Evolutionary conservation across 1,139 yeast genomes (phyloP).

Genomic region (Pichia sp.): DNA sequence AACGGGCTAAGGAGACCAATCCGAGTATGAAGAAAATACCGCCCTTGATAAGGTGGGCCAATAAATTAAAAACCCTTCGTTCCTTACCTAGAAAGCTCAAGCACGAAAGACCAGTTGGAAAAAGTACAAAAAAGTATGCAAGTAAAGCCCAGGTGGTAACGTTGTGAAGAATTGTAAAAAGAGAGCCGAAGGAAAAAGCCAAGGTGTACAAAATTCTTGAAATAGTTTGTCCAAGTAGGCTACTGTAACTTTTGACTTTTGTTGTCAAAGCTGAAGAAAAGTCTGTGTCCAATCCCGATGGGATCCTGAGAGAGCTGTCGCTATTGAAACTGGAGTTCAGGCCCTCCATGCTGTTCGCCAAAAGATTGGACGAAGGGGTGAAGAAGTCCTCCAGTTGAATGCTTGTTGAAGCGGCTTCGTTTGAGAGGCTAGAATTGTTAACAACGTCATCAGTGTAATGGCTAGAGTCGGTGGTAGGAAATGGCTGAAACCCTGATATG

Average conservation of each 20-base stretch:
- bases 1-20: conserved; percentile 70
- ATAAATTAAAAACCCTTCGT: conserved; percentile 62
- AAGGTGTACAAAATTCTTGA: conserved; percentile 20
- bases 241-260: conserved; percentile 25
- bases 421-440: not conserved
- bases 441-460: too few species aligned
- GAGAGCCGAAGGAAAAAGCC: conserved; percentile 37
- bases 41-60: conserved; percentile 96
- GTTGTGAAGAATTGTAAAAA: conserved; percentile 42
- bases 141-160: conserved; percentile 64
- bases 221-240: conserved; percentile 13
- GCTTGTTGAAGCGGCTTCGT: not conserved
- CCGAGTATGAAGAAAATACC: conserved; percentile 82
- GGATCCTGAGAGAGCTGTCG: not conserved
- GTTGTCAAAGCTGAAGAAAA: not conserved
- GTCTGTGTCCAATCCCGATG: not conserved
- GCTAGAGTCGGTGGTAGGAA: too few species aligned
- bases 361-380: conserved; percentile 38
- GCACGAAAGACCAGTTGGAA: conserved; percentile 74
- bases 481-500: too few species aligned
- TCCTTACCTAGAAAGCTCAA: conserved; percentile 60
- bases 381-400: conserved; percentile 7
- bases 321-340: not conserved
- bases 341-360: conserved; percentile 26
- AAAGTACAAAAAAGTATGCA: conserved; percentile 52